Evolutionary conservation across 2,329 filamentous ascomycete genomes (phyloP), one percentile per base, ranked within the genome.

Genomic region (Aspergillus chevalieri): DNA sequence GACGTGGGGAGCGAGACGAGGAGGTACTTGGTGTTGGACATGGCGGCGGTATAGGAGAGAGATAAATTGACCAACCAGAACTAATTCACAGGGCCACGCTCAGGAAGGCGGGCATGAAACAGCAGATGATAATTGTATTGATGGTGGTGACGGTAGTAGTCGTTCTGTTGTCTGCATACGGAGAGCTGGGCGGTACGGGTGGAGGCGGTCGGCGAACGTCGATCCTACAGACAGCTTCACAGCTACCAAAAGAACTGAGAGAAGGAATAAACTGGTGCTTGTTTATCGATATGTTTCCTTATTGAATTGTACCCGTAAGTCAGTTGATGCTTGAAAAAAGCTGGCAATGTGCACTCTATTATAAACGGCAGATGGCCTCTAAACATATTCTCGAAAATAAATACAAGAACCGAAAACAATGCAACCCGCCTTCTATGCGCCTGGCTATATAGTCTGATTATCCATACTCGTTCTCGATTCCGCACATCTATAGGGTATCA

Each of bases 1-100:
- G 88, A 88, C 58, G 87, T 85, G 52, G 93, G 93, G 54, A 98
- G 81, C 54, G 93, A 97, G 60, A 97, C 80, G 64, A 97, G 81
- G 61, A 91, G 82, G 77, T 95, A 97, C 65, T 83, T 90, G 52
- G 62, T 62, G 58, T 73, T 72, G 52, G 72, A 73, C 72, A 74
- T 74, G 49, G 50, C 61, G 58, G 22, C 30, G 38, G 21, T 43
- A 22, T 19, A 36, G 14, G 9, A 21, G n/a, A 7, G 14, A 6
- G 17, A 28, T n/a, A 15, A 12, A 33, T 9, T 33, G 24, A 28
- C 12, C 9, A 24, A 55, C 22, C 51, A 28, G 47, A n/a, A 24
- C 49, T 24, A n/a, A 39, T 21, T 43, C 17, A 48, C 48, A 51
- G 55, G 49, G 56, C 58, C 58, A 44, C 57, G 57, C 61, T 58